A percentile compares a stretch with the other conserved stretches of the same genome.
Conservation (phyloP, 331 rosid species). For the Malus hybrid region DNA sequence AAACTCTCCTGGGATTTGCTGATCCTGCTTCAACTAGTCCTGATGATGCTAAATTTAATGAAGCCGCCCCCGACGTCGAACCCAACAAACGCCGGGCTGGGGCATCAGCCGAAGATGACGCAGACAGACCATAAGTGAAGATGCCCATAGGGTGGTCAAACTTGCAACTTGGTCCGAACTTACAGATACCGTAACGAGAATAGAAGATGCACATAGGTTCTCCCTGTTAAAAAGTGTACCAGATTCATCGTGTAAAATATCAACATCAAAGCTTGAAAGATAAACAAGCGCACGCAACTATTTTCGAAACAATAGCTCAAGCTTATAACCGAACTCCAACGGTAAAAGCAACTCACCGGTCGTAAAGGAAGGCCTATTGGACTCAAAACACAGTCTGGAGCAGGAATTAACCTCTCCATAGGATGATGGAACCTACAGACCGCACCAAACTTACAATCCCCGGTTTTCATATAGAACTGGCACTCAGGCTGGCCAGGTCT, state of each 20-base stretch:
- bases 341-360: slow-evolving; percentile 52
- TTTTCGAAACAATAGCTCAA: background rate
- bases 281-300: background rate
- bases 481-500: slow-evolving; percentile 98
- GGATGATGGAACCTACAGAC: slow-evolving; percentile 98
- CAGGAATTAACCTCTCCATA: slow-evolving; percentile 71
- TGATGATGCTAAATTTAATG: slow-evolving; percentile 68
- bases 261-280: background rate
- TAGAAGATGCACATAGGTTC: slow-evolving; percentile 92
- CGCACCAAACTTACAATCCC: slow-evolving; percentile 95
- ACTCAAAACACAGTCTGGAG: slow-evolving; percentile 90
- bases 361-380: slow-evolving; percentile 91
- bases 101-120: slow-evolving; percentile 55
- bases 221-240: slow-evolving; percentile 52
- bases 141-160: slow-evolving; percentile 96
- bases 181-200: slow-evolving; percentile 94
- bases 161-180: slow-evolving; percentile 99
- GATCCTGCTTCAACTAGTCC: slow-evolving; percentile 76
- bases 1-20: slow-evolving; percentile 60
- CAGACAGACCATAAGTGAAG: slow-evolving; percentile 58
- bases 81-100: slow-evolving; percentile 66
- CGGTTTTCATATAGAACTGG: slow-evolving; percentile 94
- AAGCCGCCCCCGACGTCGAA: slow-evolving; percentile 68
- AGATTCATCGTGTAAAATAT: slow-evolving; percentile 12
- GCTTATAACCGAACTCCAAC: background rate